These are phyloP conservation scores for Nicotiana knightiana DNA, from an alignment of 257 asterid species.

Conservation along the genomic window DNA sequence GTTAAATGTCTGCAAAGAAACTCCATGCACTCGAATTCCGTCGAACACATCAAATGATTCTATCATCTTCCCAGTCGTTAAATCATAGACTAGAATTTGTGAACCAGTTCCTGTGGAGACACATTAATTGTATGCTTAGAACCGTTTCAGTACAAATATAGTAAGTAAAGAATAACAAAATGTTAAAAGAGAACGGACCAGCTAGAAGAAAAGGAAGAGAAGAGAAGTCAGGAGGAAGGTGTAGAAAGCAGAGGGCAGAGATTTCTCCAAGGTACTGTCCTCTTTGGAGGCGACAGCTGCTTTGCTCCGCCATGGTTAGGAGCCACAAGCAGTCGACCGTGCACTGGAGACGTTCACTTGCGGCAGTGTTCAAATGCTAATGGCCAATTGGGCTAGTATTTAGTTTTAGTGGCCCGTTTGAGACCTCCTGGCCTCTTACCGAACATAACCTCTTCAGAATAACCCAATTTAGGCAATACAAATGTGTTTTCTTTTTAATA, in stretches of 20 bases:
- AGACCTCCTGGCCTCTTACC: not conserved
- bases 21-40: conserved; percentile 93
- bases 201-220: conserved; percentile 71
- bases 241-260: conserved; percentile 86
- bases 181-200: conserved; percentile 31
- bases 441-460: not conserved
- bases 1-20: conserved; percentile 36
- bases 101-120: conserved; percentile 77
- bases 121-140: not conserved
- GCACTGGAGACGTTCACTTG: not conserved
- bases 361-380: not conserved
- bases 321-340: not conserved
- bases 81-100: conserved; percentile 59
- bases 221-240: conserved; percentile 48
- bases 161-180: not conserved
- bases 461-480: too few relatives aligned
- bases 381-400: not conserved
- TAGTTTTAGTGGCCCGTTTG: not conserved
- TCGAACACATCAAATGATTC: conserved; percentile 66
- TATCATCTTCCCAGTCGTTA: conserved; percentile 35
- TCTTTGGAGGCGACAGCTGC: conserved; percentile 33
- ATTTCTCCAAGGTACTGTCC: conserved; percentile 86
- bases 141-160: not conserved
- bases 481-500: too few relatives aligned
- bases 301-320: conserved; percentile 20